phyloP scores from a whole-genome alignment of 1,284 basidiomycete genomes.

The Sanghuangporus sanghuang region DNA sequence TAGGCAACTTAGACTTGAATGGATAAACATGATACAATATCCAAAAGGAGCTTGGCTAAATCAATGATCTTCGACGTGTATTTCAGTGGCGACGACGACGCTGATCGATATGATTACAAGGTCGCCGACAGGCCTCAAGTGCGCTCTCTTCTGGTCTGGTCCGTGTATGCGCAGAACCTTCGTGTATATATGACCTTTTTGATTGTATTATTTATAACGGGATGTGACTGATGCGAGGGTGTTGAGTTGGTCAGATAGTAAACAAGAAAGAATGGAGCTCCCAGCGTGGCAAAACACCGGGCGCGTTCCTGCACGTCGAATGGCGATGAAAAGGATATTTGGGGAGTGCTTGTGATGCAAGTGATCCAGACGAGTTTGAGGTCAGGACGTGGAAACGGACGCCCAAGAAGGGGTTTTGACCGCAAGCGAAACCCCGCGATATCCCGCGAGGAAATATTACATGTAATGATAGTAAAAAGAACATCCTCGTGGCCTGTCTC shows the following conservation, averaged over 20 bases:
- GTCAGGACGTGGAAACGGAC: not conserved
- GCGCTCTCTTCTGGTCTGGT: not conserved
- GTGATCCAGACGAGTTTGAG: not conserved
- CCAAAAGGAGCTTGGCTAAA: not conserved
- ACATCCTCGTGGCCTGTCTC: not conserved
- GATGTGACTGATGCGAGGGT: conserved; percentile 9
- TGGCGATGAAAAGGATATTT: not conserved
- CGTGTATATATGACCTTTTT: not conserved
- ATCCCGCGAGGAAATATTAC: not conserved
- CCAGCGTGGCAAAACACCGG: not conserved
- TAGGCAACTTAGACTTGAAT: not conserved
- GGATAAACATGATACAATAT: not conserved
- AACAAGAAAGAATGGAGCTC: not conserved
- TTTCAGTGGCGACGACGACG: not conserved
- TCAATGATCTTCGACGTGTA: not conserved
- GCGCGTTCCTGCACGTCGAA: not conserved
- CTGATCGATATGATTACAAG: conserved; percentile 2
- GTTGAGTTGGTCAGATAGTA: not conserved
- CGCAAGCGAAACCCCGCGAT: conserved; percentile 2
- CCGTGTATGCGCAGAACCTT: not conserved
- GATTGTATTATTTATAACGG: not conserved
- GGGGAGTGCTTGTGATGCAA: not conserved
- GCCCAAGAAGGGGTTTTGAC: conserved; percentile 6
- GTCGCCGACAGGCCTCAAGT: not conserved
- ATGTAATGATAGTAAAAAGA: not conserved